A percentile compares a stretch with the other conserved stretches of the same genome.
Conservation (phyloP, 805 yeast genomes). For the Candida tibetensis region DNA sequence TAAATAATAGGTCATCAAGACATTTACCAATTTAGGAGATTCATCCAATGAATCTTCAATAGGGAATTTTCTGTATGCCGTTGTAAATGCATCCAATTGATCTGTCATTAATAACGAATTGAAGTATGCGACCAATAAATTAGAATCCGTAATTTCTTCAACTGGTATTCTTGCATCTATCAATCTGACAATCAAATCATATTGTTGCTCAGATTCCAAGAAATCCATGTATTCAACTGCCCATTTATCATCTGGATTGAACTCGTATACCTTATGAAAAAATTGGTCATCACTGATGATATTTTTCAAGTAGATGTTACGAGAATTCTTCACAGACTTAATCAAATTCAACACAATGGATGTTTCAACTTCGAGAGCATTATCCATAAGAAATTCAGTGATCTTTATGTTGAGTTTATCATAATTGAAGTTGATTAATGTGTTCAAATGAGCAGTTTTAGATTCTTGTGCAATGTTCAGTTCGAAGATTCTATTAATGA, state of each 20-base stretch:
- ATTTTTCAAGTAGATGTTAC: constrained; percentile 19
- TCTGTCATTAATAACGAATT: constrained; percentile 14
- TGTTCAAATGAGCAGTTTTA: constrained; percentile 10
- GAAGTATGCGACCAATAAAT: constrained; percentile 7
- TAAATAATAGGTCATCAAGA: constrained; percentile 24
- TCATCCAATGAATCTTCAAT: constrained; percentile 11
- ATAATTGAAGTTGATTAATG: constrained; percentile 18
- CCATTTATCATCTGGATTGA: constrained; percentile 19
- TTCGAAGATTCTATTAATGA: constrained; percentile 22
- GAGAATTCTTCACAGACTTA: constrained; percentile 10
- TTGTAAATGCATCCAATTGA: constrained; percentile 14
- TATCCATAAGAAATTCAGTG: constrained; percentile 15
- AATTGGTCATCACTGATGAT: constrained; percentile 10
- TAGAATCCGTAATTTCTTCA: background rate
- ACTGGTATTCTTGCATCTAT: constrained; percentile 4
- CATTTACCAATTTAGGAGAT: constrained; percentile 15
- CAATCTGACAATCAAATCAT: constrained; percentile 6
- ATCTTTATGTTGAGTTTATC: constrained; percentile 27
- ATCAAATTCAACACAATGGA: constrained; percentile 10
- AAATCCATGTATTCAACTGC: constrained; percentile 14
- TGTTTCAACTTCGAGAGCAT: background rate
- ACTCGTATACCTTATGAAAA: constrained; percentile 9
- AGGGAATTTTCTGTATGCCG: constrained; percentile 16
- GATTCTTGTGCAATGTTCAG: constrained; percentile 13
- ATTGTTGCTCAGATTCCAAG: constrained; percentile 5